phyloP scores from a whole-genome alignment of 2,329 filamentous ascomycete species.

The Dothistroma septosporum region DNA sequence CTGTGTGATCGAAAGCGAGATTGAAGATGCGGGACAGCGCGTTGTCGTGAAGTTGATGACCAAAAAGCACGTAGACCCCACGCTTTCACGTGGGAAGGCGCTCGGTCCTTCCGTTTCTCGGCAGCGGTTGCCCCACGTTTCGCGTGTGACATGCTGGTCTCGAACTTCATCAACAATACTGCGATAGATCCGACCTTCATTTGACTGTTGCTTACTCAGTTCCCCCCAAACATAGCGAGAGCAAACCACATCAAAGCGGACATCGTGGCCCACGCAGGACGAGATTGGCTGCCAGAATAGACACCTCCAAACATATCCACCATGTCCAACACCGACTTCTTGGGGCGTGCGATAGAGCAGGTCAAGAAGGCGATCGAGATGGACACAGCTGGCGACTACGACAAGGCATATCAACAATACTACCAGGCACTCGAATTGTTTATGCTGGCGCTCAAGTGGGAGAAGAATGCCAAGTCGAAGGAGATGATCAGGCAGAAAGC shows the following conservation, averaged over 20 bases:
- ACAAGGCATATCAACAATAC: slow-evolving; percentile 94
- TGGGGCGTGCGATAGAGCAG: slow-evolving; percentile 91
- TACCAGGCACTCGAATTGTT: slow-evolving; percentile 95
- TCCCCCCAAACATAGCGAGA: too few relatives aligned
- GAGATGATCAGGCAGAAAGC: slow-evolving; percentile 96
- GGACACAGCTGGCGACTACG: slow-evolving; percentile 93
- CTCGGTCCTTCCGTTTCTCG: neutral
- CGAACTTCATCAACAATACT: neutral
- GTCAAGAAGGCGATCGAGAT: slow-evolving; percentile 97
- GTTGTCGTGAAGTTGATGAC: slow-evolving; percentile 1
- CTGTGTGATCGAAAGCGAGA: too few relatives aligned
- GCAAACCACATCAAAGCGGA: too few relatives aligned
- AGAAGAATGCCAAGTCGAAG: slow-evolving; percentile 96
- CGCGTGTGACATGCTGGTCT: neutral
- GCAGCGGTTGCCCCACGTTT: neutral
- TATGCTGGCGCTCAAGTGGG: slow-evolving; percentile 98
- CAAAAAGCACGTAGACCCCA: neutral
- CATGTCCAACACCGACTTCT: slow-evolving; percentile 96
- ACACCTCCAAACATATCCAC: slow-evolving; percentile 7
- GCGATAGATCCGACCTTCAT: neutral
- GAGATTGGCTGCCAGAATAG: neutral
- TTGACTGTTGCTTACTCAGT: neutral
- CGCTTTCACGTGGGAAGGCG: neutral
- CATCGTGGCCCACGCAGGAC: neutral
- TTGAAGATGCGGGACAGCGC: neutral